Conservation (phyloP, 805 yeast species). For the Sugiyamaella lignohabitans region DNA sequence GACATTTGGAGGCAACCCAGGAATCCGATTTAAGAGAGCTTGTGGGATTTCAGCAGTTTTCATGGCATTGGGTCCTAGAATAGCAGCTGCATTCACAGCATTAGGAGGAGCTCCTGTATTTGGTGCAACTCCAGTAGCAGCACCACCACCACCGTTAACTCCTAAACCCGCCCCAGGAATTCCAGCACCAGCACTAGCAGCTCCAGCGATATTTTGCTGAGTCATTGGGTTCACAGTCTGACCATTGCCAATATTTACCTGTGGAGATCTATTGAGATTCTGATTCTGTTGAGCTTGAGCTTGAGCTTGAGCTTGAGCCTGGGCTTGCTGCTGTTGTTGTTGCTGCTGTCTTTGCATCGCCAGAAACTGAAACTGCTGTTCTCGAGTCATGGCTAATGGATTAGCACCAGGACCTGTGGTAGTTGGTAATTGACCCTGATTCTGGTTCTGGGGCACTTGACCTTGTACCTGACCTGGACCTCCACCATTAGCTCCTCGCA, state of each 20-base stretch:
- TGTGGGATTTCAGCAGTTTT: constrained; percentile 47
- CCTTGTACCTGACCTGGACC: not conserved
- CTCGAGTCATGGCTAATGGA: not conserved
- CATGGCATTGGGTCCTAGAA: constrained; percentile 3
- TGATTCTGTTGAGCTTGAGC: constrained; percentile 16
- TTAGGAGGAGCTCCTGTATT: constrained; percentile 2
- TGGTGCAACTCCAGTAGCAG: too few species aligned
- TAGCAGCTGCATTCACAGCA: constrained; percentile 5
- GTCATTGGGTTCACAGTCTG: not conserved
- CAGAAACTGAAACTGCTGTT: not conserved
- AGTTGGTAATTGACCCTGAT: not conserved
- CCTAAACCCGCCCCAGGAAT: too few species aligned
- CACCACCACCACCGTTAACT: too few species aligned
- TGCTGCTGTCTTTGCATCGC: constrained; percentile 15
- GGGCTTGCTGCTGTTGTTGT: constrained; percentile 5
- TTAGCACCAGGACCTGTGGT: not conserved
- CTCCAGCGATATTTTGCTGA: not conserved
- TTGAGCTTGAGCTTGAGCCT: constrained; percentile 17
- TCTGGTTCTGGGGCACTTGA: too few species aligned
- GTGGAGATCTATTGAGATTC: constrained; percentile 4
- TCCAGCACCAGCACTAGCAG: too few species aligned
- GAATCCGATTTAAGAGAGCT: constrained; percentile 56
- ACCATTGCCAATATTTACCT: not conserved
- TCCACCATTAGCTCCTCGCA: not conserved
- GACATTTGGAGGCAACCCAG: constrained; percentile 69